Base-by-base conservation (phyloP, 805 yeast genomes). In the Yamadazyma paraphyllophila region DNA sequence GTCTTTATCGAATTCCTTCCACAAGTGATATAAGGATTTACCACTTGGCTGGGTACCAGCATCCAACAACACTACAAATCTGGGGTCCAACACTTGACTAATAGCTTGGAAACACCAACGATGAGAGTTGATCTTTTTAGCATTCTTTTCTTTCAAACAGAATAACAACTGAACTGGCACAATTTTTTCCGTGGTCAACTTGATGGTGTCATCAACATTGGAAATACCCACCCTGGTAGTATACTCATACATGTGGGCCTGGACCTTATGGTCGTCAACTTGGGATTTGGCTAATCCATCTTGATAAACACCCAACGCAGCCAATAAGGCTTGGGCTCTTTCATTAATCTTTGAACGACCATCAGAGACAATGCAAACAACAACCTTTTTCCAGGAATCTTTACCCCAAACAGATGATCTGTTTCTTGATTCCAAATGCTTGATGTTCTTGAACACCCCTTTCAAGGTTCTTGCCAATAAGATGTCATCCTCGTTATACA, bases 41-140 rank as follows among this genome's bases (percentile, higher is more conserved):
- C 76, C 73, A 1, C 78, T 69, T 2, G 87, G 87, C 54, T 78
- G 78, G 12, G 87, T 81, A 43, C 87, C 87, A 16, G 84, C 83
- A 58, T 81, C 87, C 20, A 81, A 65, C 36, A 81, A 67, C 12
- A 80, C 64, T 14, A 80, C 81, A 14, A 80, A 71, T 43, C 76
- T 78, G 2, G 87, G 87, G 42, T 80, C 67, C 47, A 81, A 67
- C 15, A 78, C 74, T 50, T 74, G 77, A 38, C 83, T 77, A 45
- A 81, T 69, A 1, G 84, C 86, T 57, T 81, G 82, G 67, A 81
- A 81, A 55, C 83, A 77, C 87, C 87, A 81, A 50, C 87, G 66
- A 58, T 81, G 87, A 20, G 84, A 78, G 61, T 81, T 81, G 61
- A 81, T 81, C 52, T 81, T 81, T 62, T 81, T 81, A 20, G 83